Conservation (phyloP, 2,329 filamentous ascomycete species). For the Pseudogymnoascus sp. region DNA sequence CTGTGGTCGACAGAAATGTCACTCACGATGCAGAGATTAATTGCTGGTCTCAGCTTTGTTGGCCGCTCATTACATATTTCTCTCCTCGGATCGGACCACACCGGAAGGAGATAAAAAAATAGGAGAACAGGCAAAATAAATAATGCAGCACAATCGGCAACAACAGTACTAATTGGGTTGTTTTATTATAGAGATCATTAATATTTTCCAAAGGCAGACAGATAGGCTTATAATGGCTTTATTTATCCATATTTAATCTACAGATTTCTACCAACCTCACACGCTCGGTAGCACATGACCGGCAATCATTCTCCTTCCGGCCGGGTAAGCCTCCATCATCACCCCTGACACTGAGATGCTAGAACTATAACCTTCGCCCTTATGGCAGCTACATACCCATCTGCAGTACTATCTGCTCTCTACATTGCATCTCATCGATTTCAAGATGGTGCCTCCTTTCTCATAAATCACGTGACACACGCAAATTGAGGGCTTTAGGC, state of each 20-base stretch:
- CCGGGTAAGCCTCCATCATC: neutral
- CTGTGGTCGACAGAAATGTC: neutral
- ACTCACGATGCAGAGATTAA: neutral
- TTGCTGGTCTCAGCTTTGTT: neutral
- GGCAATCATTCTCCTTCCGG: neutral
- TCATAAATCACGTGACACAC: neutral
- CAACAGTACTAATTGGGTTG: neutral
- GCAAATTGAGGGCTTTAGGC: neutral
- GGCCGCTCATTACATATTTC: slow-evolving; percentile 7
- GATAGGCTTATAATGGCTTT: neutral
- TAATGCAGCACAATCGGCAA: neutral
- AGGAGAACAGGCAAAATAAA: neutral
- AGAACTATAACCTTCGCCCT: neutral
- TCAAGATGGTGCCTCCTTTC: neutral
- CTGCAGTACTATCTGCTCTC: neutral
- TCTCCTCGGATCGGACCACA: slow-evolving; percentile 5
- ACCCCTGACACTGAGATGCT: neutral
- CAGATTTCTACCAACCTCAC: neutral
- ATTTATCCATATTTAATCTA: neutral
- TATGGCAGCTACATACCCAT: neutral
- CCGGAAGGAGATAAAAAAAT: slow-evolving; percentile 8
- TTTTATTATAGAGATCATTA: neutral
- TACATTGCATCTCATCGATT: neutral
- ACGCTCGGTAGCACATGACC: neutral
- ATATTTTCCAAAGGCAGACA: neutral